Conservation (phyloP, 192 early-diverging fungal genomes). For the Jimgerdemannia lactiflua region DNA sequence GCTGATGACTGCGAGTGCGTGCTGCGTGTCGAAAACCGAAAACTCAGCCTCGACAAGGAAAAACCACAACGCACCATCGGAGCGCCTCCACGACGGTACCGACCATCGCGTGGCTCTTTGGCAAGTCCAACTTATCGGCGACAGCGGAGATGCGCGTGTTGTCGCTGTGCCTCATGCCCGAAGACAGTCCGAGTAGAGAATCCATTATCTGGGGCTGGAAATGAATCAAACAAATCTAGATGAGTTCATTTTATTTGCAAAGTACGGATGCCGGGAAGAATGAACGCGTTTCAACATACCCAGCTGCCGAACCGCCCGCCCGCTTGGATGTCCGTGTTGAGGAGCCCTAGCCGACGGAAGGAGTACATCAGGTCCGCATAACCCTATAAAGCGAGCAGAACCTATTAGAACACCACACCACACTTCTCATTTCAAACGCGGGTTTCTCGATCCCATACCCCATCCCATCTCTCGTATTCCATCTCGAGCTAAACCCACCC, state of each 20-base stretch:
- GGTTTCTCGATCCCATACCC: not conserved
- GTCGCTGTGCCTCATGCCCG: not conserved
- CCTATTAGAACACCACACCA: not conserved
- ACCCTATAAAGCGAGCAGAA: constrained; percentile 39
- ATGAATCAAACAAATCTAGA: not conserved
- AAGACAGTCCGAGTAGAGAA: not conserved
- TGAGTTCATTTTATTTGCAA: no score
- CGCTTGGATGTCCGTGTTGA: constrained; percentile 45
- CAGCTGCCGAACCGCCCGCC: constrained; percentile 22
- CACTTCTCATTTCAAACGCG: not conserved
- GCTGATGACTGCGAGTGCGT: no score
- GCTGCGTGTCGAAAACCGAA: no score
- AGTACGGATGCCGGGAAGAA: not conserved
- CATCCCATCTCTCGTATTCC: not conserved
- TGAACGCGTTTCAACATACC: constrained; percentile 23
- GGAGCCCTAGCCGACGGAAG: constrained; percentile 75
- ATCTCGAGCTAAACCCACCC: not conserved
- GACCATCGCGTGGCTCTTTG: constrained; percentile 39
- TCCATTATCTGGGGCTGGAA: not conserved
- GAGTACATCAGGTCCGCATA: constrained; percentile 86
- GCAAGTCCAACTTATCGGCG: constrained; percentile 34
- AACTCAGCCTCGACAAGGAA: not conserved
- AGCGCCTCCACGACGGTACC: constrained; percentile 46
- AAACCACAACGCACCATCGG: not conserved
- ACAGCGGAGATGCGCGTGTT: constrained; percentile 15